These are phyloP conservation scores for Krasilnikovozyma curviuscula DNA, from an alignment of 768 basidiomycete genomes.

Conservation along the genomic window DNA sequence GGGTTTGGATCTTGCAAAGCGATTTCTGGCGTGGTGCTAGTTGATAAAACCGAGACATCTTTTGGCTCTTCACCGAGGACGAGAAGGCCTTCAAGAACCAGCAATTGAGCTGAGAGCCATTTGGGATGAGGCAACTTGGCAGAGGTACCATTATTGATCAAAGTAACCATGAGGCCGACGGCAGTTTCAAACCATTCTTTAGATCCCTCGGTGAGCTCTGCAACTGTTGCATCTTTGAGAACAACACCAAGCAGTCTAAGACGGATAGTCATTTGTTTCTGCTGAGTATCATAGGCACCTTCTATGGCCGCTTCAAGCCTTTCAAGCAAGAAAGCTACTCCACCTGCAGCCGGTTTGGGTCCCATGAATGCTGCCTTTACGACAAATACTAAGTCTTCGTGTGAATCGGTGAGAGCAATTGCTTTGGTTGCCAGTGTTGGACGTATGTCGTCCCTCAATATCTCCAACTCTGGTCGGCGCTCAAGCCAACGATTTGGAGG, in stretches of 20 bases:
- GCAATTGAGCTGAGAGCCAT: slow-evolving; percentile 72
- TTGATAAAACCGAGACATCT: slow-evolving; percentile 43
- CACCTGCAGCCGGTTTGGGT: slow-evolving; percentile 42
- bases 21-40: slow-evolving; percentile 39
- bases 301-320: too few species aligned
- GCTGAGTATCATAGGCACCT: background rate
- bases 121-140: slow-evolving; percentile 39
- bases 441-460: slow-evolving; percentile 45
- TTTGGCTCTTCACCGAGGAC: slow-evolving; percentile 55
- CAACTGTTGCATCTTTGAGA: slow-evolving; percentile 52
- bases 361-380: slow-evolving; percentile 59
- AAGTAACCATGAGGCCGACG: slow-evolving; percentile 13
- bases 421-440: slow-evolving; percentile 47
- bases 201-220: slow-evolving; percentile 35
- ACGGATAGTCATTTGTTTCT: slow-evolving; percentile 50
- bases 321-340: too few species aligned
- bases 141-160: slow-evolving; percentile 8
- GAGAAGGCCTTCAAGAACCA: slow-evolving; percentile 68
- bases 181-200: slow-evolving; percentile 12
- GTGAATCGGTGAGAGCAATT: slow-evolving; percentile 62
- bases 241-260: slow-evolving; percentile 72
- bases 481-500: slow-evolving; percentile 29
- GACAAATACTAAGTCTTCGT: slow-evolving; percentile 74
- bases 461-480: slow-evolving; percentile 34
- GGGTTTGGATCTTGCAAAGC: slow-evolving; percentile 42